Conservation (phyloP, 2,329 filamentous ascomycete species). For the Aspergillus pseudotamarii region DNA sequence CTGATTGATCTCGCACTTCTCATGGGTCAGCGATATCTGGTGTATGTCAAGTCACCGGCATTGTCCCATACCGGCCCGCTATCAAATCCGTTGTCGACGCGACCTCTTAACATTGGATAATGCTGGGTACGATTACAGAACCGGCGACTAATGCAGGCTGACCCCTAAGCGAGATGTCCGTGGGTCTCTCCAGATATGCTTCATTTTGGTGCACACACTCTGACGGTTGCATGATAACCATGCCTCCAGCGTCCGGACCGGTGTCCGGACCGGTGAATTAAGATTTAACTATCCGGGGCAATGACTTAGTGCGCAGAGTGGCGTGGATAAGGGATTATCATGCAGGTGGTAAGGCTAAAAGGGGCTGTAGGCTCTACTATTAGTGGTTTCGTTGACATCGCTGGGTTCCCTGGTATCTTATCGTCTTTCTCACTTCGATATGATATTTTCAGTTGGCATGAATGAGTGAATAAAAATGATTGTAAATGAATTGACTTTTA, state of each 20-base stretch:
- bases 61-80: not conserved
- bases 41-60: not conserved
- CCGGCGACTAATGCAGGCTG: not conserved
- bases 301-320: not conserved
- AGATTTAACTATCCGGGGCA: not conserved
- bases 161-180: not conserved
- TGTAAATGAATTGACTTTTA: not conserved
- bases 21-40: not conserved
- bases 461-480: not conserved
- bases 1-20: not conserved
- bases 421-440: too few relatives aligned
- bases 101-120: not conserved
- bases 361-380: not conserved
- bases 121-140: not conserved
- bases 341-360: constrained; percentile 1
- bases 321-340: not conserved
- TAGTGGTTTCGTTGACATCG: not conserved
- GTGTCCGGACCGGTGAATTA: constrained; percentile 16
- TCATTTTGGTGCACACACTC: not conserved
- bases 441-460: not conserved
- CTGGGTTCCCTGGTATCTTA: not conserved
- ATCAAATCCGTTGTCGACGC: not conserved
- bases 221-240: not conserved
- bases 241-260: constrained; percentile 9
- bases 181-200: not conserved